Evolutionary conservation across 2,329 filamentous ascomycete species (phyloP).

Genomic region (Aureobasidium sp.): DNA sequence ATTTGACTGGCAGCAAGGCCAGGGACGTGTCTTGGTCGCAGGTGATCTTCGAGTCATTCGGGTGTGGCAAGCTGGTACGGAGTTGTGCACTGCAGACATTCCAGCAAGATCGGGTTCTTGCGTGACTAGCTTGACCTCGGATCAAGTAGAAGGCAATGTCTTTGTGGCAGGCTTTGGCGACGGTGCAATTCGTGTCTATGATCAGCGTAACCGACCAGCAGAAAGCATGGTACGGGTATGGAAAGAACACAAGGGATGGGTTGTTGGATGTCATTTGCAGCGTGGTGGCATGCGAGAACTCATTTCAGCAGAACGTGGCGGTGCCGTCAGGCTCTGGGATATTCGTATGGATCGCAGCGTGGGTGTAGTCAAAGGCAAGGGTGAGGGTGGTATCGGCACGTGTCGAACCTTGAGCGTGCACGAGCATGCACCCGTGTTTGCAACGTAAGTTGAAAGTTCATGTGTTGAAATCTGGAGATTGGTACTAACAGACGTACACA

Average conservation of each 20-base stretch:
- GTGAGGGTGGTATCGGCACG: slow-evolving; percentile 45
- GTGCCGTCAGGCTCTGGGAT: slow-evolving; percentile 93
- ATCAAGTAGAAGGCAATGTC: slow-evolving; percentile 94
- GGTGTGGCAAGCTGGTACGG: slow-evolving; percentile 90
- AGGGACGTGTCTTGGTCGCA: slow-evolving; percentile 86
- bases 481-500: not conserved
- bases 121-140: slow-evolving; percentile 90
- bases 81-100: slow-evolving; percentile 88
- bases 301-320: slow-evolving; percentile 81
- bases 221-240: slow-evolving; percentile 94
- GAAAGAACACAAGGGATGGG: slow-evolving; percentile 94
- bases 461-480: not conserved
- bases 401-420: slow-evolving; percentile 84
- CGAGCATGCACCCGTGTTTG: slow-evolving; percentile 93
- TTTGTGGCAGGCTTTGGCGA: slow-evolving; percentile 97
- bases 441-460: slow-evolving; percentile 42
- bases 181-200: slow-evolving; percentile 87
- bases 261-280: slow-evolving; percentile 94
- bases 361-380: slow-evolving; percentile 61
- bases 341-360: slow-evolving; percentile 71
- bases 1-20: slow-evolving; percentile 98
- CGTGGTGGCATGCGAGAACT: slow-evolving; percentile 88
- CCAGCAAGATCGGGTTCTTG: slow-evolving; percentile 90
- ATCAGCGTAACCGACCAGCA: slow-evolving; percentile 68
- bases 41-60: slow-evolving; percentile 92